Evolutionary conservation across 1,284 basidiomycete species (phyloP).

Genomic region (Ustilago esculenta): DNA sequence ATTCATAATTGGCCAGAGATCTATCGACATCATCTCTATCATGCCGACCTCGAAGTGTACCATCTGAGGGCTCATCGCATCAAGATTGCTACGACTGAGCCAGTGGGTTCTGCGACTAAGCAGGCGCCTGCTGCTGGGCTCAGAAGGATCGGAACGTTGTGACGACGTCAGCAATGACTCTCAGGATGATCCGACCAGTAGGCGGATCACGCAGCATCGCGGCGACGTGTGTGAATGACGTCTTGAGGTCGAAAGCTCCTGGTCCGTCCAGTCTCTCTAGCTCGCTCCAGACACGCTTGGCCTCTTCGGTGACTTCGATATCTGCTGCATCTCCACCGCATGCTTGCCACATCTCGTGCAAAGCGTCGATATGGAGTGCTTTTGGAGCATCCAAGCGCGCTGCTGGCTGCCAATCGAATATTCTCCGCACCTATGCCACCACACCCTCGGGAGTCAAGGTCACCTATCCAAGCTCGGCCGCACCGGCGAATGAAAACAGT

Average conservation of each 20-base stretch:
- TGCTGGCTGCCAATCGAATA: no score
- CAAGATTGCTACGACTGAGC: no score
- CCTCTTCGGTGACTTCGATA: not conserved
- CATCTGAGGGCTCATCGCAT: no score
- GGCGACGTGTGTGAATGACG: not conserved
- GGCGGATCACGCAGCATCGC: not conserved
- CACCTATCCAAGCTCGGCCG: constrained; percentile 43
- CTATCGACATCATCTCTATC: no score
- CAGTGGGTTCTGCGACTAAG: no score
- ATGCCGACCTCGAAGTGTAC: no score
- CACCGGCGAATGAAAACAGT: constrained; percentile 40
- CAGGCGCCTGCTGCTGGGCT: no score
- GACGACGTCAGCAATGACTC: constrained; percentile 6
- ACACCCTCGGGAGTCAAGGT: constrained; percentile 45
- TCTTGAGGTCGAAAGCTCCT: not conserved
- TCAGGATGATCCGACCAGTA: constrained; percentile 14
- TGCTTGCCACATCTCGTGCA: not conserved
- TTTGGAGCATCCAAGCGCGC: not conserved
- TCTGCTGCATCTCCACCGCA: not conserved
- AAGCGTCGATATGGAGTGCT: not conserved
- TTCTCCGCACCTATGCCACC: constrained; percentile 23
- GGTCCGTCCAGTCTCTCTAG: constrained; percentile 5
- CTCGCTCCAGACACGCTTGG: not conserved
- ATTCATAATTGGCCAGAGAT: no score
- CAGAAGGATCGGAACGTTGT: not conserved